phyloP scores from a whole-genome alignment of 2,329 filamentous ascomycete species.

The Aureobasidium sp. region DNA sequence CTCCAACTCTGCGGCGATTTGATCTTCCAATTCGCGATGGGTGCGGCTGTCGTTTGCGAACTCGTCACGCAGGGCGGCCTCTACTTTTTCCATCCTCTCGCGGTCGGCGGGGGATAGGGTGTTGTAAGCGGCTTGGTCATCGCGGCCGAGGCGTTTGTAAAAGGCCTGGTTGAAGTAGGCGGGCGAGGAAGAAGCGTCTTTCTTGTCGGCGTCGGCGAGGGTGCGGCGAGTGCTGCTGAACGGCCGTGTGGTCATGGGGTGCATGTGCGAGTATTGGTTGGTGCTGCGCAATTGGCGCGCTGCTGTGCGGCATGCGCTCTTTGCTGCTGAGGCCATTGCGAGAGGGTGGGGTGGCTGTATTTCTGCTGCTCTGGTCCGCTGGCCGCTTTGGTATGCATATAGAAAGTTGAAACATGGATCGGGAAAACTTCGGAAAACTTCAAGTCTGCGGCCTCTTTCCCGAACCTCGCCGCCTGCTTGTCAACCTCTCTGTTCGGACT shows the following conservation, averaged over 20 bases:
- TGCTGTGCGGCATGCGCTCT: conserved; percentile 4
- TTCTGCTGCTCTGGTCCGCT: background rate
- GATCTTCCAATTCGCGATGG: conserved; percentile 16
- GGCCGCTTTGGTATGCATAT: background rate
- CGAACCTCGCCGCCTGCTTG: background rate
- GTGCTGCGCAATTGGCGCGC: conserved; percentile 5
- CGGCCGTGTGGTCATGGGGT: background rate
- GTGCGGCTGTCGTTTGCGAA: conserved; percentile 15
- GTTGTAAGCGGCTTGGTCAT: conserved; percentile 18
- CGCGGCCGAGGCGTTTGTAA: conserved; percentile 17
- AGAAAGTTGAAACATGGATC: conserved; percentile 4
- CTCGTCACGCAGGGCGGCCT: conserved; percentile 10
- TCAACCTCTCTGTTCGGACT: background rate
- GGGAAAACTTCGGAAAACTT: background rate
- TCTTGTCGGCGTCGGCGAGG: conserved; percentile 3
- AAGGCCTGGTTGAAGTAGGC: conserved; percentile 18
- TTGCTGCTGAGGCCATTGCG: conserved; percentile 13
- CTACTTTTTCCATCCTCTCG: conserved; percentile 12
- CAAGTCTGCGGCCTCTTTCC: background rate
- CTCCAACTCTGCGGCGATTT: conserved; percentile 6
- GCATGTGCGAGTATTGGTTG: background rate
- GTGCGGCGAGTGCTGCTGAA: conserved; percentile 7
- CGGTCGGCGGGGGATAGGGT: conserved; percentile 18
- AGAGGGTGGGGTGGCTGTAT: background rate
- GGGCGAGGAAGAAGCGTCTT: conserved; percentile 6